Evolutionary conservation across 306 rosid species (phyloP), one percentile per base, ranked within the genome.

Genomic region (Vigna unguiculata): DNA sequence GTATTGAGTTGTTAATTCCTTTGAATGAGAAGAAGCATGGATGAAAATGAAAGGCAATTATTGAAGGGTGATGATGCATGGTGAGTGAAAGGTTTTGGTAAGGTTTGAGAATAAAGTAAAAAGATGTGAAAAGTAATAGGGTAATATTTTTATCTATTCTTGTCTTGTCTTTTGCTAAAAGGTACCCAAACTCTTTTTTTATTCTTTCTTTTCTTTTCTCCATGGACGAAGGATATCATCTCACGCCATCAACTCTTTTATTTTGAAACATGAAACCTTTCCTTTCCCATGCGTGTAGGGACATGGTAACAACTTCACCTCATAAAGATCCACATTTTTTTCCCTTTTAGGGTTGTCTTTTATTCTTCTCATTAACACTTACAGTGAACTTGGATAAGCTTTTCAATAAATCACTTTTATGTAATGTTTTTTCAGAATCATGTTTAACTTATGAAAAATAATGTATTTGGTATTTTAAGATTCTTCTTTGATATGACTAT

Each of bases 11-110:
- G 54, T 24, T 46, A 15, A 67, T 15, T 67, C 16, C 4, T 67
- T 67, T 67, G 25, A 24, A 67, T 6, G 55, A 21, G 72, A 67
- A 67, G 2, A 67, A 67, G 2, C 22, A 67, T 66, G 13, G 13
- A 66, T 66, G 72, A 66, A 43, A 66, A 22, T 14, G 55, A 67
- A 67, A 45, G 8, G 40, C 55, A 67, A 40, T 67, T 22, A 67
- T 67, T 67, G 55, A 67, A 45, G 72, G 34, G 4, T 61, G 24
- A 20, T 53, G n/a, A n/a, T n/a, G n/a, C n/a, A n/a, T n/a, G n/a
- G 69, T 34, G 32, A 40, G 70, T 65, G 34, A 11, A 40, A 65
- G 51, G 25, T 40, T 65, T 63, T 38, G 49, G 10, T 11, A 38
- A 38, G 49, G 5, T 17, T 38, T 65, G 52, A 65, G 52, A 65